Conservation (phyloP, 371 early-diverging fungal species). For the Sanchytrium tribonematis region DNA sequence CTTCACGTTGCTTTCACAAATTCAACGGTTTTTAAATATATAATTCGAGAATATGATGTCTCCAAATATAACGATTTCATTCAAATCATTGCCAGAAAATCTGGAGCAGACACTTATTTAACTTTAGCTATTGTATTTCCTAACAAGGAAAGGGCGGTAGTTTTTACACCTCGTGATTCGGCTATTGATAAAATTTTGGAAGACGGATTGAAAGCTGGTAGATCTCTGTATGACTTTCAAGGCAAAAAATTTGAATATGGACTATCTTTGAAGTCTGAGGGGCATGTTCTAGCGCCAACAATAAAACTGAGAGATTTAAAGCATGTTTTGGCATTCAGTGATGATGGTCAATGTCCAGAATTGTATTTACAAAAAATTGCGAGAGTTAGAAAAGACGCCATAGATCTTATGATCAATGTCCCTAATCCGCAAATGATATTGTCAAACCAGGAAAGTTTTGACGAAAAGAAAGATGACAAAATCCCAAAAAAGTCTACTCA, state of each 20-base stretch:
- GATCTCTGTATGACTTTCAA: not conserved
- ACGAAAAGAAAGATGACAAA: not conserved
- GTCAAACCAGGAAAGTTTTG: not conserved
- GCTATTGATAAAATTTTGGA: not conserved
- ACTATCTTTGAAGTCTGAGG: not conserved
- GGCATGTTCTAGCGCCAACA: not conserved
- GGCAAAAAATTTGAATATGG: not conserved
- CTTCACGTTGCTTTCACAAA: not conserved
- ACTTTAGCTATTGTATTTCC: not conserved
- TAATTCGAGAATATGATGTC: not conserved
- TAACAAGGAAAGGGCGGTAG: not conserved
- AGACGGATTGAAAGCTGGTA: not conserved
- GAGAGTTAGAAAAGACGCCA: not conserved
- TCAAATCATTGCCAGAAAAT: not conserved
- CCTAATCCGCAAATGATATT: not conserved
- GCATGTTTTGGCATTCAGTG: not conserved
- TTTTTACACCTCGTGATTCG: not conserved
- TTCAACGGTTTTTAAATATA: not conserved
- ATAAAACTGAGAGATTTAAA: not conserved
- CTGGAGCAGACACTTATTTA: not conserved
- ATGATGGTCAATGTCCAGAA: not conserved
- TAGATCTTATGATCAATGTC: not conserved
- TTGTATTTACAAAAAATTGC: not conserved
- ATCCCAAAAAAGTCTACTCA: too few species aligned
- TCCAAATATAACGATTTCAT: not conserved